phyloP scores from a whole-genome alignment of 208 protist species.

The Leishmania mexicana region DNA sequence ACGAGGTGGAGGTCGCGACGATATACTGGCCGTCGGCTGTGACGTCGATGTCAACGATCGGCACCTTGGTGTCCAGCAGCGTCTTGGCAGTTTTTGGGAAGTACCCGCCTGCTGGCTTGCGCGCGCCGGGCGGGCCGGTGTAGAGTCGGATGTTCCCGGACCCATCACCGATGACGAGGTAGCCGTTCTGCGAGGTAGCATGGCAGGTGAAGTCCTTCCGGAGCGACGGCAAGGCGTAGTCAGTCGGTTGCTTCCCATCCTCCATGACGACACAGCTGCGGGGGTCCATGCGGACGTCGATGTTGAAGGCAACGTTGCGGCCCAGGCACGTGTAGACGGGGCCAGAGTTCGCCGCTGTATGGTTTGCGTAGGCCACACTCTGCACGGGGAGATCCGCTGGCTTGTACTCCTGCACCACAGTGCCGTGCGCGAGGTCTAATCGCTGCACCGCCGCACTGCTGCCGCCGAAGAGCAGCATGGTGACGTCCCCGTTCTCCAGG shows the following conservation, averaged over 20 bases:
- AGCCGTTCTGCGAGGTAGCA: slow-evolving; percentile 51
- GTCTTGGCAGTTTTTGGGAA: slow-evolving; percentile 69
- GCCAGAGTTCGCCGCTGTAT: slow-evolving; percentile 39
- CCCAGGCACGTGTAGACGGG: slow-evolving; percentile 56
- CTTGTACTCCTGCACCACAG: slow-evolving; percentile 53
- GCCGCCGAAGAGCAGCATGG: slow-evolving; percentile 49
- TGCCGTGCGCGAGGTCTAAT: slow-evolving; percentile 51
- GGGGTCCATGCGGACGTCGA: slow-evolving; percentile 70
- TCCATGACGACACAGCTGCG: slow-evolving; percentile 46
- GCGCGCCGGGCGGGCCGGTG: slow-evolving; percentile 55
- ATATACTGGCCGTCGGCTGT: slow-evolving; percentile 64
- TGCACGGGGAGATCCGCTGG: slow-evolving; percentile 29
- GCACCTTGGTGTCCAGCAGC: slow-evolving; percentile 51
- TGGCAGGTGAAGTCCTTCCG: slow-evolving; percentile 57
- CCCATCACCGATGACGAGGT: slow-evolving; percentile 63
- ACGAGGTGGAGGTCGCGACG: slow-evolving; percentile 45
- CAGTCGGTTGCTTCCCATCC: slow-evolving; percentile 30
- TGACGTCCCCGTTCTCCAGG: slow-evolving; percentile 54
- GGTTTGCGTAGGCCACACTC: slow-evolving; percentile 45
- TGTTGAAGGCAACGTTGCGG: slow-evolving; percentile 62
- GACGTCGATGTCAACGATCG: slow-evolving; percentile 61
- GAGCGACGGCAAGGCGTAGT: slow-evolving; percentile 42
- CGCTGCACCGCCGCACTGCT: slow-evolving; percentile 36
- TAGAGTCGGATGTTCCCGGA: slow-evolving; percentile 67
- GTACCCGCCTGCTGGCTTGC: slow-evolving; percentile 40